These are phyloP conservation scores for Mortierella sp. DNA, from an alignment of 371 early-diverging fungal genomes.

Conservation along the genomic window DNA sequence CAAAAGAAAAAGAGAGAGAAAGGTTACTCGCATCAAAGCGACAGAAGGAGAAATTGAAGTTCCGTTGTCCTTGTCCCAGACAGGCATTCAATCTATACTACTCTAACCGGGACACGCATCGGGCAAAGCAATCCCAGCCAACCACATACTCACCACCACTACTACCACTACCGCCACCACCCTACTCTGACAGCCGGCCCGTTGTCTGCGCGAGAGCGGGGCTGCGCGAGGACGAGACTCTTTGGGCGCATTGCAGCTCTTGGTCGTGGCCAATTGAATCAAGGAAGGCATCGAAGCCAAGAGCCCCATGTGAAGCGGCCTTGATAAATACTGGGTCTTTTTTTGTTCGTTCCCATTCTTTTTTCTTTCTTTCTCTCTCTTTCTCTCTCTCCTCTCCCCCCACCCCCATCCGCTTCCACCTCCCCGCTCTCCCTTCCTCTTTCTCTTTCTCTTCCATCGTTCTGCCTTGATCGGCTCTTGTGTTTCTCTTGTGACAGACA, in stretches of 20 bases:
- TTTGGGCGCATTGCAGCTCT: too few species aligned
- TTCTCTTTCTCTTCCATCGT: not conserved
- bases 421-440: not conserved
- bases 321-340: not conserved
- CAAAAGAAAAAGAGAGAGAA: too few species aligned
- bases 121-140: too few species aligned
- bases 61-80: not conserved
- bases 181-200: too few species aligned
- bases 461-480: not conserved
- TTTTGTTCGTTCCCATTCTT: not conserved
- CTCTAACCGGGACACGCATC: not conserved
- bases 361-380: not conserved
- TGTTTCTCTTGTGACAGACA: not conserved
- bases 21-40: not conserved
- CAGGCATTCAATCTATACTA: not conserved
- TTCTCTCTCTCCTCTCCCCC: not conserved
- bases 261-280: too few species aligned
- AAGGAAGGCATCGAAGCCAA: too few species aligned
- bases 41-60: not conserved
- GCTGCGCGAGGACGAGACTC: too few species aligned
- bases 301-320: too few species aligned
- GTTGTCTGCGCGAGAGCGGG: too few species aligned
- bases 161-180: too few species aligned
- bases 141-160: too few species aligned
- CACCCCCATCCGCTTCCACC: not conserved